These are phyloP conservation scores for Gynochthodes officinalis DNA, from an alignment of 257 asterid genomes.

Conservation along the genomic window DNA sequence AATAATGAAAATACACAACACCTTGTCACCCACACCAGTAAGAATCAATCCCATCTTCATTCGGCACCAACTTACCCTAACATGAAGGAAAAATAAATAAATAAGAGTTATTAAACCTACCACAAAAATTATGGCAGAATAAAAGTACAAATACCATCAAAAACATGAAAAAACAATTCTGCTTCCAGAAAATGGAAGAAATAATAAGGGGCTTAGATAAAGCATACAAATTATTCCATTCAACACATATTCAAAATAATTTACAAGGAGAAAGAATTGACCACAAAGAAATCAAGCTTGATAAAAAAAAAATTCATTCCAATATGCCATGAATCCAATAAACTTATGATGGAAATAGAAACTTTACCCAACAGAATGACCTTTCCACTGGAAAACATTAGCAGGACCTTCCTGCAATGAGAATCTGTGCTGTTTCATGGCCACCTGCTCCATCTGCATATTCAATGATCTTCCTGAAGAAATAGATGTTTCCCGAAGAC, in stretches of 20 bases:
- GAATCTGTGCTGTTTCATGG: constrained; percentile 53
- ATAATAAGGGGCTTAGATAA: background rate
- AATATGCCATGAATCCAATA: background rate
- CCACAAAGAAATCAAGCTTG: background rate
- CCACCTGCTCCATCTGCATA: constrained; percentile 59
- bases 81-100: background rate
- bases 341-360: background rate
- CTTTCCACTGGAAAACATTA: constrained; percentile 69
- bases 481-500: constrained; percentile 31
- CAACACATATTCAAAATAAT: background rate
- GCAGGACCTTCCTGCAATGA: constrained; percentile 50
- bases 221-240: background rate
- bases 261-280: background rate
- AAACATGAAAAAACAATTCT: background rate
- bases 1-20: constrained; percentile 25
- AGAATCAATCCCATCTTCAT: constrained; percentile 90
- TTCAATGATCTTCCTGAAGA: constrained; percentile 40
- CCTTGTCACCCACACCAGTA: constrained; percentile 97
- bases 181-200: background rate
- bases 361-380: constrained; percentile 73
- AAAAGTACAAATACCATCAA: background rate
- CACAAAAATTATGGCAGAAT: constrained; percentile 24
- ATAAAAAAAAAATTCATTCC: background rate
- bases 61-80: constrained; percentile 75
- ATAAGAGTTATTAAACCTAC: constrained; percentile 48